Base-by-base conservation (phyloP, 192 early-diverging fungal species). In the Oehlia diaphana region DNA sequence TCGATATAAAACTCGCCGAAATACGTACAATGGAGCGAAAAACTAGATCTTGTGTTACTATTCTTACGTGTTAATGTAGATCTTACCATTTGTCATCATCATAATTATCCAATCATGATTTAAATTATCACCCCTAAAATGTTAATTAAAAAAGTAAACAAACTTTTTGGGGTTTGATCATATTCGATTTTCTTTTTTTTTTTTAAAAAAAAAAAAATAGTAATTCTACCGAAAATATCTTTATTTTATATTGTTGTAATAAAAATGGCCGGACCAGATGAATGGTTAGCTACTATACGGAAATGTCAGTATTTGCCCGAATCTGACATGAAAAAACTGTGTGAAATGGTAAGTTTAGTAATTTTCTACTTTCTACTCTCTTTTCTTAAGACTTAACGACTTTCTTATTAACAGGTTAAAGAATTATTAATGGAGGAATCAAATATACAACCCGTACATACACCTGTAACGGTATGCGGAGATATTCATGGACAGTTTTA, bases 401-500 rank as follows among this genome's bases (percentile, higher is more conserved):
- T 69, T 44, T 35, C n/a, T 21, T 21, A 4, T 69, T 39, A 66
- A 79, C 78, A 96, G 95, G 95, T 97, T 67, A 99, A 97, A 83
- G 96, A 97, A 85, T 90, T 98, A 33, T 85, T 98, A 69, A 96
- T 99, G 91, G 98, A 99, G 83, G 98, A 99, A 85, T 96, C 95
- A 14, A 99, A 99, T 87, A 96, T 99, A 70, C 98, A 99, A 82
- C 95, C 96, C 19, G 98, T 99, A 26, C 89, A 92, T 74, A 93
- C 95, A 62, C 98, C 98, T 31, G 97, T 99, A 26, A 99, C 97
- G 0, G 95, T 99, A 58, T 99, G 97, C 85, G 97, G 97, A 76
- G 97, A 99, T 83, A 96, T 99, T 75, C 97, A 99, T 84, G 97
- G 97, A 42, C 97, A 99, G 83, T 99, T 98, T 80, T 95, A 94